Base-by-base conservation (phyloP, 1,284 basidiomycete genomes). In the Termitomyces sp. region DNA sequence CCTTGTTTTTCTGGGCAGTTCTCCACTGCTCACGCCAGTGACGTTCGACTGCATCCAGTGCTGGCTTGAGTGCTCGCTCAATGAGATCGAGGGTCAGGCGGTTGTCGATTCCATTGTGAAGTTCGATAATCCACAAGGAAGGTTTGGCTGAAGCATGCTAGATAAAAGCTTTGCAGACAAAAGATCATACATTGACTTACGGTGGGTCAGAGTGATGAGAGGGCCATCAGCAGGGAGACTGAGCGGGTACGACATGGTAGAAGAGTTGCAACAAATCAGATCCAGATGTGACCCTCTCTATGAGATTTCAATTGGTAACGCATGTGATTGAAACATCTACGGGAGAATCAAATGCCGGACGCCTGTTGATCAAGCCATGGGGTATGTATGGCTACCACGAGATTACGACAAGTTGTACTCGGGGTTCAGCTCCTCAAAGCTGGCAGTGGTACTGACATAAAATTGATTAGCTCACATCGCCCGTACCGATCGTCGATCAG, bases 71-170 rank as follows among this genome's bases (percentile, higher is more conserved):
- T 0, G 79, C 89, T n/a, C 76, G 69, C 52, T 80, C 75, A 52
- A 92, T 73, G 50, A 92, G 68, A 5, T 70, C 68, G 38, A 77
- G 73, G 0, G 86, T 88, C 41, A 93, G 71, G 13, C 91, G 82
- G 63, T 81, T 90, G 68, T 94, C 92, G 28, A 78, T 74, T 17
- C 85, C 87, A 64, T 89, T 87, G 65, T 89, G 88, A 57, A 92
- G 67, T 65, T 92, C 89, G 54, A 92, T 80, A 44, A 89, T 73
- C 89, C 88, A 92, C 21, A 87, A 59, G 7, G 72, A 70, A 3
- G 78, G 65, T 57, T 82, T 80, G 12, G 87, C 88, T 89, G 28
- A 44, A 28, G n/a, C 52, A n/a, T 39, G 30, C 44, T 30, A 33
- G 26, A 40, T 46, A 45, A 41, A 39, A 43, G 34, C 17, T 13